Evolutionary conservation across 192 early-diverging fungal species (phyloP), one percentile per base, ranked within the genome.

Genomic region (Linnemannia exigua): DNA sequence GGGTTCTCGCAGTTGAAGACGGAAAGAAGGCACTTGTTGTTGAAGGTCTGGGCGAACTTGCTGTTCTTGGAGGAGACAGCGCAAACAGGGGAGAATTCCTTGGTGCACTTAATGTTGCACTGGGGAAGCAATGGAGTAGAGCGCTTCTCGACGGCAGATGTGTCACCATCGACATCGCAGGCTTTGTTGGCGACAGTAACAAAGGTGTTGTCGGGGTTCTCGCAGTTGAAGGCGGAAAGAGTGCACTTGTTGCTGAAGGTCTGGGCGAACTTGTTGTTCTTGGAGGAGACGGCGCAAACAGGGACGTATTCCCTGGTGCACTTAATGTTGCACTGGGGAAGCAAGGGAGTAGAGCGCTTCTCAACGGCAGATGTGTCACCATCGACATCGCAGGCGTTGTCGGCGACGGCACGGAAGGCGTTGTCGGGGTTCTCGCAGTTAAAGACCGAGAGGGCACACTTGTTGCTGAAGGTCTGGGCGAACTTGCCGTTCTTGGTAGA

Each of bases 371-470:
- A n/a, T n/a, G n/a, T n/a, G n/a, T n/a, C n/a, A n/a, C n/a, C 38
- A 2, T 44, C 68, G 37, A 0, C 33, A 12, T 41, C 68, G 33
- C 68, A 70, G n/a, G 68, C 35, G 7, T 41, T 25, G 0, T 70
- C 11, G 37, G 68, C 22, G 68, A 25, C 38, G 20, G 35, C 33
- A 35, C 31, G 20, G n/a, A 70, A 36, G 1, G 35, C 17, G 68
- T 70, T 41, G n/a, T 41, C 36, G 37, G 68, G 68, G 37, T 70
- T 70, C 68, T 70, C 33, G 68, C 68, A 70, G 20, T 70, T 36
- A 17, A 41, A 70, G 2, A 70, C 68, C 8, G 68, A 70, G 37
- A 70, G 68, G 2, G 7, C 8, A 20, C 68, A 70, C 20, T 36
- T 70, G 68, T 70, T 70, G 68, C 68, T 25, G 12, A 70, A 70